Conservation (phyloP, 345 rosid genomes). For the Bruguiera gymnorhiza region DNA sequence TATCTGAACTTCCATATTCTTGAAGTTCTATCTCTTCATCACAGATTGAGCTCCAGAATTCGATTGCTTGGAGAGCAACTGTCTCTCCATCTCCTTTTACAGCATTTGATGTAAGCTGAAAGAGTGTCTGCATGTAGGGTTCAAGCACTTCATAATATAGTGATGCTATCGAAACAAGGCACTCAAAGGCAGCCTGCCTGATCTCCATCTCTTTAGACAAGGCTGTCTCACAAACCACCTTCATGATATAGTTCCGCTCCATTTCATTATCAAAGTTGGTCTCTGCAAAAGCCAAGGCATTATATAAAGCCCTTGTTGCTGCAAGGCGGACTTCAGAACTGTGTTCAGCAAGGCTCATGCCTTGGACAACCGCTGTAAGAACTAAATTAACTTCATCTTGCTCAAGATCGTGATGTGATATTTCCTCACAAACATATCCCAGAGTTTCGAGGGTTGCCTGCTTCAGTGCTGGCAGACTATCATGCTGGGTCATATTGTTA, state of each 20-base stretch:
- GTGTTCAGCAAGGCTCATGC: conserved; percentile 79
- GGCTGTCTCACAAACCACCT: conserved; percentile 85
- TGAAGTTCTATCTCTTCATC: conserved; percentile 94
- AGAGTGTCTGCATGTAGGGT: conserved; percentile 79
- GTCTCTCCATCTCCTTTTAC: conserved; percentile 83
- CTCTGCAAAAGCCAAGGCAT: conserved; percentile 90
- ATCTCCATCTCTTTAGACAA: conserved; percentile 69
- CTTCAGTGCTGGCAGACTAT: conserved; percentile 51
- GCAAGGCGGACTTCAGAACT: conserved; percentile 77
- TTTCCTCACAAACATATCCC: conserved; percentile 93
- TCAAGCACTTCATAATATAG: conserved; percentile 77
- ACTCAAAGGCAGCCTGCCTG: conserved; percentile 87
- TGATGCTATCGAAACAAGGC: conserved; percentile 91
- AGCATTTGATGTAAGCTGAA: conserved; percentile 80
- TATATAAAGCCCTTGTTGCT: conserved; percentile 70
- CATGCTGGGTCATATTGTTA: conserved; percentile 70
- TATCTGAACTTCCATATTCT: conserved; percentile 61
- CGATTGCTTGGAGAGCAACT: conserved; percentile 90
- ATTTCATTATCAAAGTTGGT: conserved; percentile 91
- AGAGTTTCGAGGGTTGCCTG: conserved; percentile 90
- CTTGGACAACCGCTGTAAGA: conserved; percentile 95
- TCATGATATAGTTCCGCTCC: conserved; percentile 91
- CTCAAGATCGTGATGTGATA: conserved; percentile 72
- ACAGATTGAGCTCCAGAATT: conserved; percentile 96
- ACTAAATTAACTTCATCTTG: conserved; percentile 89